A percentile compares a stretch with the other conserved stretches of the same genome.
phyloP scores from a whole-genome alignment of 2,329 filamentous ascomycete species.

The Zalaria obscura region DNA sequence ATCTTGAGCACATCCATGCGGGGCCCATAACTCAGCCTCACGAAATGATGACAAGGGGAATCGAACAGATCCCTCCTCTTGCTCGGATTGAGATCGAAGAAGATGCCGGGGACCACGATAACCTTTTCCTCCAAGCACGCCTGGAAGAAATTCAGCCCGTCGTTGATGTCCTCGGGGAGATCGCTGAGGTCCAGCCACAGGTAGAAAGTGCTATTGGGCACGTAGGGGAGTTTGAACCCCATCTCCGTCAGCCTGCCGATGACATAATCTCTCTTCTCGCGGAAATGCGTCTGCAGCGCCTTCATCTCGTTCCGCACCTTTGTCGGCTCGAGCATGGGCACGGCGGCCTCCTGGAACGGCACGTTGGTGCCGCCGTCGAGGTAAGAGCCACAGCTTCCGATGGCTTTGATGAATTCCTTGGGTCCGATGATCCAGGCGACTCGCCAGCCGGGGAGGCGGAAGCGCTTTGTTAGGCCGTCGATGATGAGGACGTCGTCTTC shows the following conservation, averaged over 20 bases:
- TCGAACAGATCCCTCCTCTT: slow-evolving; percentile 86
- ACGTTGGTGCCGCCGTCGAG: slow-evolving; percentile 90
- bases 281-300: slow-evolving; percentile 80
- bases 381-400: slow-evolving; percentile 84
- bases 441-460: slow-evolving; percentile 89
- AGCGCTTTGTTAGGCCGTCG: slow-evolving; percentile 90
- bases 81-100: slow-evolving; percentile 91
- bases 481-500: slow-evolving; percentile 77
- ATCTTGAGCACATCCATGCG: slow-evolving; percentile 64
- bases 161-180: slow-evolving; percentile 68
- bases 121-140: slow-evolving; percentile 87
- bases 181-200: slow-evolving; percentile 57
- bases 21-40: slow-evolving; percentile 72
- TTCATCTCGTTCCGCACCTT: slow-evolving; percentile 77
- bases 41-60: slow-evolving; percentile 82
- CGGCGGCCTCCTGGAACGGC: slow-evolving; percentile 86
- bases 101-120: slow-evolving; percentile 93
- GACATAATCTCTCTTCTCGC: slow-evolving; percentile 85
- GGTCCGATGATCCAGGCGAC: slow-evolving; percentile 93
- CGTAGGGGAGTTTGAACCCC: slow-evolving; percentile 66
- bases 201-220: slow-evolving; percentile 90
- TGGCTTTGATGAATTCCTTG: slow-evolving; percentile 90
- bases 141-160: slow-evolving; percentile 94
- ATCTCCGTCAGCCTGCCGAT: slow-evolving; percentile 66
- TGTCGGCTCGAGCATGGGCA: slow-evolving; percentile 80